phyloP scores from a whole-genome alignment of 805 yeast genomes.

The Saturnispora gosingensis region DNA sequence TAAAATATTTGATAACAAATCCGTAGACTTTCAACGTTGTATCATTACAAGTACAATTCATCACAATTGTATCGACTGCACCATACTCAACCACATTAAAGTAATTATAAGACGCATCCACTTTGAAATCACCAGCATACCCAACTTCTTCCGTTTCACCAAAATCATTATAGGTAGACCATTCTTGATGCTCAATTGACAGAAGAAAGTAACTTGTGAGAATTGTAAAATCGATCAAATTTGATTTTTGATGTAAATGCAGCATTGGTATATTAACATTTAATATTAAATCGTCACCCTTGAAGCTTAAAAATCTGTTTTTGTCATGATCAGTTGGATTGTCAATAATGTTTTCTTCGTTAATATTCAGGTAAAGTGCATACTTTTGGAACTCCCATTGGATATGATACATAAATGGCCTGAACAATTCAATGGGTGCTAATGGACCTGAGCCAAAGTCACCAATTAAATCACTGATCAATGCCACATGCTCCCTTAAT shows the following conservation, averaged over 20 bases:
- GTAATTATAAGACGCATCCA: slow-evolving; percentile 60
- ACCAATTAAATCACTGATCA: slow-evolving; percentile 59
- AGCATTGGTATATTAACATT: slow-evolving; percentile 50
- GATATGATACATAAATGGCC: slow-evolving; percentile 58
- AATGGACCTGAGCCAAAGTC: slow-evolving; percentile 74
- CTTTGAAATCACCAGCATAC: slow-evolving; percentile 47
- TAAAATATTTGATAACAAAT: slow-evolving; percentile 61
- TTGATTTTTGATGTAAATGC: slow-evolving; percentile 41
- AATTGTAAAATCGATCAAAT: slow-evolving; percentile 41
- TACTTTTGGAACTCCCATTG: slow-evolving; percentile 52
- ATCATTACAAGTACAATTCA: slow-evolving; percentile 56
- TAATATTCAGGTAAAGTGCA: slow-evolving; percentile 64
- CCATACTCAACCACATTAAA: slow-evolving; percentile 50
- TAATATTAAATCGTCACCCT: slow-evolving; percentile 47
- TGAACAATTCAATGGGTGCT: slow-evolving; percentile 62
- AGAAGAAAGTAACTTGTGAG: slow-evolving; percentile 53
- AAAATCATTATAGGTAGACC: slow-evolving; percentile 81
- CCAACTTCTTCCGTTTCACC: slow-evolving; percentile 58
- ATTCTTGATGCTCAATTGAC: slow-evolving; percentile 70
- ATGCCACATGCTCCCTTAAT: slow-evolving; percentile 71
- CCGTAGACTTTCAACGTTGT: slow-evolving; percentile 73
- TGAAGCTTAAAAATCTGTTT: slow-evolving; percentile 66
- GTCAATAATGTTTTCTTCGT: slow-evolving; percentile 80
- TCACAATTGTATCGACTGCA: slow-evolving; percentile 57
- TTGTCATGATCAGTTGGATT: slow-evolving; percentile 79